A percentile compares a stretch with the other conserved stretches of the same genome.
phyloP scores from a whole-genome alignment of 139 green algal genomes.

The Dunaliella sp. region DNA sequence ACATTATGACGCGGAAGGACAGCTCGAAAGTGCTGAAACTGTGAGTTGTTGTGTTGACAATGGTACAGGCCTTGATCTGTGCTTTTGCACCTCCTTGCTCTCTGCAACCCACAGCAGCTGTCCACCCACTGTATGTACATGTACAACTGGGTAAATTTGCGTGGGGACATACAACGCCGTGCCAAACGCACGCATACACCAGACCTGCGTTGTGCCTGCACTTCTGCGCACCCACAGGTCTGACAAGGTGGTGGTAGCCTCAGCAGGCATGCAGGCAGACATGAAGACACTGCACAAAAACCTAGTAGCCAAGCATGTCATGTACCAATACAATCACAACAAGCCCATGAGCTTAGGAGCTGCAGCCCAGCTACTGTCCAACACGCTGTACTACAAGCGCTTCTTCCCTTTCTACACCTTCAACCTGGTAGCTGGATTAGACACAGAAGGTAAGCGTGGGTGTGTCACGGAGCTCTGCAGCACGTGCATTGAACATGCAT shows the following conservation, averaged over 20 bases:
- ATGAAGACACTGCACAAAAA: constrained; percentile 88
- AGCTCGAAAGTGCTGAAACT: constrained; percentile 80
- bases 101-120: too few species aligned
- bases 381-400: constrained; percentile 95
- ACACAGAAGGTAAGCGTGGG: constrained; percentile 89
- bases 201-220: too few species aligned
- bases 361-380: constrained; percentile 93
- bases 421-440: constrained; percentile 92
- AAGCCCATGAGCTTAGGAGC: constrained; percentile 85
- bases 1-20: constrained; percentile 84
- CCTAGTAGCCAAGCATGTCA: constrained; percentile 70
- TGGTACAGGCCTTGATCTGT: too few species aligned
- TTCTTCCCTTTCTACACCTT: constrained; percentile 99
- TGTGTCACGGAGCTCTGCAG: constrained; percentile 16
- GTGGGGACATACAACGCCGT: too few species aligned
- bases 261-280: constrained; percentile 92
- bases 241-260: constrained; percentile 82
- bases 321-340: constrained; percentile 87
- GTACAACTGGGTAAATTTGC: too few species aligned
- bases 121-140: too few species aligned
- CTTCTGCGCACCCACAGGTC: constrained; percentile 15
- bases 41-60: constrained; percentile 49
- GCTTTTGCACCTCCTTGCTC: too few species aligned
- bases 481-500: neutral
- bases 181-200: too few species aligned